Base-by-base conservation (phyloP, 1,284 basidiomycete species). In the Trichosporon sp. region DNA sequence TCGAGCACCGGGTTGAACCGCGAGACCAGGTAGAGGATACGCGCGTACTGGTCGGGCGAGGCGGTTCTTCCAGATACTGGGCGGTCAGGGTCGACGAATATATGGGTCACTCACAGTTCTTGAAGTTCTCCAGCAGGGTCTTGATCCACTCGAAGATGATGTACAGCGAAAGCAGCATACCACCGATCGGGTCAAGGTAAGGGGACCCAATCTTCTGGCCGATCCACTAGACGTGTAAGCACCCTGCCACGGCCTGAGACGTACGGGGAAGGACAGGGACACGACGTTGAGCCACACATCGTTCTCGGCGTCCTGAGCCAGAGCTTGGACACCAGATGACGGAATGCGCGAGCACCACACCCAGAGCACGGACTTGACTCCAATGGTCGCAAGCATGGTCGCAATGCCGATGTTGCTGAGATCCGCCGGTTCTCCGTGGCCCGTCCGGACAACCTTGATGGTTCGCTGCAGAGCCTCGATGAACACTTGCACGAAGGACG, bases 261-360 rank as follows among this genome's bases (percentile, higher is more conserved):
- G 53, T 65, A 85, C 83, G 1, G 87, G 87, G 73, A 87, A 87
- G 27, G 85, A 76, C 18, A 88, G 81, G 7, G 86, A 87, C 74
- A 86, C 84, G 29, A 85, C 77, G 77, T 87, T 87, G 78, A 87
- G 85, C 53, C 85, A 84, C 12, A 84, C 83, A 70, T 87, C 86
- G 74, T 87, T 87, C 75, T 86, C 84, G 8, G 86, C 86, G 72
- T 86, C 86, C 69, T 85, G 84, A 1, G 83, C 83, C 2, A 84
- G 76, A 34, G 84, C 81, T 75, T 81, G 81, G 2, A 82, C 79
- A 4, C 80, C 79, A 0, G 81, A 82, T 0, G 80, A 81, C 2
- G 80, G 80, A 34, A 82, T 82, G 4, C 74, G 70, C 25, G 81
- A 77, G 66, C 82, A 83, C 82, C 82, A 83, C 1, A 78, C 64